Percentiles rank a stretch among this genome's conserved stretches.
Evolutionary conservation across 202 grass and related monocot species (phyloP).

Genomic region (Cymbopogon flexuosus): DNA sequence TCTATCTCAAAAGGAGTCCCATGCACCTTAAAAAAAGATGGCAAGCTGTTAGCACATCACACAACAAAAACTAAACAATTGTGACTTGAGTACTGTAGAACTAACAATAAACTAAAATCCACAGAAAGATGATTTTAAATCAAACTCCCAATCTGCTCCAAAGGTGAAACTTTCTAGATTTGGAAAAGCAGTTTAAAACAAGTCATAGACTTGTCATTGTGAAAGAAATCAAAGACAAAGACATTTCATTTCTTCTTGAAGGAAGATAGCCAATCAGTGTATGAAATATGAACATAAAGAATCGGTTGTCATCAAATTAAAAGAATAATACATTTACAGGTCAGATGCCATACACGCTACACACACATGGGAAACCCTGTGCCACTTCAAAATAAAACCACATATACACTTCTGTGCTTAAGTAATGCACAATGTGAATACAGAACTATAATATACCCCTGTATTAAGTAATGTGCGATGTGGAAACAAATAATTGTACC

Average conservation of each 20-base stretch:
- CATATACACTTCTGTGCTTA: conserved; percentile 6
- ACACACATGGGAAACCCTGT: background rate
- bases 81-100: background rate
- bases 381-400: conserved; percentile 10
- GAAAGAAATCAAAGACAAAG: background rate
- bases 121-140: background rate
- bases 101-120: conserved; percentile 6
- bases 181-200: background rate
- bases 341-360: background rate
- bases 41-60: conserved; percentile 13
- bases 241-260: background rate
- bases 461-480: background rate
- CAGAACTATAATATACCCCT: background rate
- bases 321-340: background rate
- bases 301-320: background rate
- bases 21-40: conserved; percentile 33
- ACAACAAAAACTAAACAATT: background rate
- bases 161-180: background rate
- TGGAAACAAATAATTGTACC: background rate
- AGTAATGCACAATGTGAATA: background rate
- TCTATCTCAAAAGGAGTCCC: conserved; percentile 71
- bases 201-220: background rate
- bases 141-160: background rate
- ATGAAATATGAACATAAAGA: background rate
- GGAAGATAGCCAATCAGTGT: background rate